Evolutionary conservation across 495 filamentous ascomycete genomes (phyloP).

Genomic region (Daldinia bambusicola): DNA sequence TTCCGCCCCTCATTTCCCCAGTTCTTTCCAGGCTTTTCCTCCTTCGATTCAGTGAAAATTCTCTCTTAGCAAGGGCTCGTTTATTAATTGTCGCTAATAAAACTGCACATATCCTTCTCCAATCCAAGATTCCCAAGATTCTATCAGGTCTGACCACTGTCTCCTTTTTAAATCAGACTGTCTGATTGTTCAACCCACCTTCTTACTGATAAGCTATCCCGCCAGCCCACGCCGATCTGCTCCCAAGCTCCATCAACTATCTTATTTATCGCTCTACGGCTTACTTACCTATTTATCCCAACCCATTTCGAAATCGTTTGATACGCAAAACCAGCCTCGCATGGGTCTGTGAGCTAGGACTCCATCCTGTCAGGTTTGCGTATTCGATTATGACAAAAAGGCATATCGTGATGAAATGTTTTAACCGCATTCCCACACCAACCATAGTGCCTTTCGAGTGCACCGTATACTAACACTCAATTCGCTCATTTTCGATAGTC

Average conservation of each 20-base stretch:
- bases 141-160: conserved; percentile 31
- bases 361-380: conserved; percentile 1
- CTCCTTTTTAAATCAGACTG: conserved; percentile 12
- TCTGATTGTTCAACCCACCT: conserved; percentile 28
- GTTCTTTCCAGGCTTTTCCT: conserved; percentile 37
- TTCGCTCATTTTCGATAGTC: conserved; percentile 21
- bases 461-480: conserved; percentile 22
- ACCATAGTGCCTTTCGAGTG: conserved; percentile 6
- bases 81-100: conserved; percentile 43
- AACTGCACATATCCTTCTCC: conserved; percentile 31
- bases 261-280: conserved; percentile 33
- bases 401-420: conserved; percentile 17
- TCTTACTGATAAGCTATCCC: conserved; percentile 43
- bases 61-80: conserved; percentile 28
- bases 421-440: conserved; percentile 14
- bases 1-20: conserved; percentile 39
- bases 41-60: conserved; percentile 22
- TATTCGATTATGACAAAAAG: conserved; percentile 23
- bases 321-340: conserved; percentile 33
- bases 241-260: conserved; percentile 29
- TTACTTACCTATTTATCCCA: conserved; percentile 41
- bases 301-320: conserved; percentile 36
- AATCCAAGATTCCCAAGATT: conserved; percentile 17
- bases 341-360: conserved; percentile 17
- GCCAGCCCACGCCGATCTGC: conserved; percentile 35